These are phyloP conservation scores for Porcisia hertigi DNA, from an alignment of 208 protist species.

Conservation along the genomic window DNA sequence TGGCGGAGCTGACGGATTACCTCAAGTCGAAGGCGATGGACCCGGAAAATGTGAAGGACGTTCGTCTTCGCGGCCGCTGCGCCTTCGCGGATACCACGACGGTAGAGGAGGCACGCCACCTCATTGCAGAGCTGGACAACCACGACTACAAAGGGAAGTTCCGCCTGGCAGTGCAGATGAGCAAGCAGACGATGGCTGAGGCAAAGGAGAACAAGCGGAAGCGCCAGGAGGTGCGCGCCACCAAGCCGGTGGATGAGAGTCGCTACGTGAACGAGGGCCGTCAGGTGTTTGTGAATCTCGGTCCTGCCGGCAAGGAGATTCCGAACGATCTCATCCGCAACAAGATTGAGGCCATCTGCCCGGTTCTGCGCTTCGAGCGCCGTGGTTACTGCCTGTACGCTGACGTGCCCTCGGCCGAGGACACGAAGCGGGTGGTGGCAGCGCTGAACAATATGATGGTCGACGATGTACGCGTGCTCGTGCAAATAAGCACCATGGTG, in stretches of 20 bases:
- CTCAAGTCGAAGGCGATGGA: slow-evolving; percentile 33
- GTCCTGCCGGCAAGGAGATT: slow-evolving; percentile 44
- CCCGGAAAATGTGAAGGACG: slow-evolving; percentile 26
- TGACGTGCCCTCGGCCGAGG: slow-evolving; percentile 33
- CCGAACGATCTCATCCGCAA: slow-evolving; percentile 33
- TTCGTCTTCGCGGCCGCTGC: slow-evolving; percentile 71
- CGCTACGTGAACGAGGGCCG: slow-evolving; percentile 9
- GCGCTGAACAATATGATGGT: slow-evolving; percentile 50
- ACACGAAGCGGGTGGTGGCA: slow-evolving; percentile 46
- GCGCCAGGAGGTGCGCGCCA: slow-evolving; percentile 20
- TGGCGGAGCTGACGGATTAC: slow-evolving; percentile 25
- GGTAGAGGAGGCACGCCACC: slow-evolving; percentile 41
- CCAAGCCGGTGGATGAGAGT: neutral
- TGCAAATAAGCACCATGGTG: slow-evolving; percentile 48
- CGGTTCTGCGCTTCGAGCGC: slow-evolving; percentile 51
- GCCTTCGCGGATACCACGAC: slow-evolving; percentile 70
- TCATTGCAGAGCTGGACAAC: slow-evolving; percentile 54
- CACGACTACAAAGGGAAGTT: slow-evolving; percentile 42
- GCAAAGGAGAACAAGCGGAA: slow-evolving; percentile 18
- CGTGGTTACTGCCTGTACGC: slow-evolving; percentile 64
- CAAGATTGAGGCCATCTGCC: slow-evolving; percentile 41
- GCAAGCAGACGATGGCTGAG: slow-evolving; percentile 34
- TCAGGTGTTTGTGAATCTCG: slow-evolving; percentile 64
- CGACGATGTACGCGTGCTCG: slow-evolving; percentile 49
- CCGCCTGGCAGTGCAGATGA: slow-evolving; percentile 63